A percentile compares a stretch with the other conserved stretches of the same genome.
phyloP scores from a whole-genome alignment of 2,329 filamentous ascomycete species.

The Aspergillus hortae region DNA sequence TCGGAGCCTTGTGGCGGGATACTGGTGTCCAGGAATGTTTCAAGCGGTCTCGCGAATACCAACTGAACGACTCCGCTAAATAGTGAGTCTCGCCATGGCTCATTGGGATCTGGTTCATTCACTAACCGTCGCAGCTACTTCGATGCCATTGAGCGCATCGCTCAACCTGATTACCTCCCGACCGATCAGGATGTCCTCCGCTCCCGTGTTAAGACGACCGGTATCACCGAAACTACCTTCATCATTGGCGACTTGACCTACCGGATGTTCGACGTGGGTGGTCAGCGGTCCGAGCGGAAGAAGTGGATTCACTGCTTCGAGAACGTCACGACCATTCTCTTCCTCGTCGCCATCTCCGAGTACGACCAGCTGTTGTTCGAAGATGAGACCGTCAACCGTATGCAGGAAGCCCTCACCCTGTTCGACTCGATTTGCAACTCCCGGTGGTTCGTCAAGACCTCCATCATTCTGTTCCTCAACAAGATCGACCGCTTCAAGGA shows the following conservation, averaged over 20 bases:
- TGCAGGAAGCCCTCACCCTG: conserved; percentile 68
- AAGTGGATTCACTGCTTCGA: conserved; percentile 99
- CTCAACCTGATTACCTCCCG: conserved; percentile 86
- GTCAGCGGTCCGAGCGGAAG: conserved; percentile 92
- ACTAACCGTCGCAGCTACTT: conserved; percentile 70
- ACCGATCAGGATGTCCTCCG: conserved; percentile 93
- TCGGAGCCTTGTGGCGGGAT: conserved; percentile 90
- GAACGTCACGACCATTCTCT: conserved; percentile 94
- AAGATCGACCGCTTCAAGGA: conserved; percentile 74
- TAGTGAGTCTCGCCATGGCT: conserved; percentile 59
- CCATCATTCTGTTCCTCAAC: conserved; percentile 70
- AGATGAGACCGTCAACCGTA: conserved; percentile 84
- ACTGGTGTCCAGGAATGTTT: conserved; percentile 91
- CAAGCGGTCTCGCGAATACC: conserved; percentile 91
- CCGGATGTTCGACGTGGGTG: conserved; percentile 96
- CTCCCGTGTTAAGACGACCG: conserved; percentile 95
- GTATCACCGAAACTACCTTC: conserved; percentile 95
- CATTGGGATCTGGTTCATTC: background rate
- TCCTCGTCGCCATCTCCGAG: conserved; percentile 94
- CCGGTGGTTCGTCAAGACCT: conserved; percentile 69
- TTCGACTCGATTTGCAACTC: conserved; percentile 73
- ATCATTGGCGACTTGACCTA: conserved; percentile 93
- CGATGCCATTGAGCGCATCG: conserved; percentile 88
- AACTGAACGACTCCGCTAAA: conserved; percentile 93
- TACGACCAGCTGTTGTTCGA: conserved; percentile 96